Percentiles rank a stretch among this genome's conserved stretches.
phyloP scores from a whole-genome alignment of 768 basidiomycete species.

The Sarcodon sp. region DNA sequence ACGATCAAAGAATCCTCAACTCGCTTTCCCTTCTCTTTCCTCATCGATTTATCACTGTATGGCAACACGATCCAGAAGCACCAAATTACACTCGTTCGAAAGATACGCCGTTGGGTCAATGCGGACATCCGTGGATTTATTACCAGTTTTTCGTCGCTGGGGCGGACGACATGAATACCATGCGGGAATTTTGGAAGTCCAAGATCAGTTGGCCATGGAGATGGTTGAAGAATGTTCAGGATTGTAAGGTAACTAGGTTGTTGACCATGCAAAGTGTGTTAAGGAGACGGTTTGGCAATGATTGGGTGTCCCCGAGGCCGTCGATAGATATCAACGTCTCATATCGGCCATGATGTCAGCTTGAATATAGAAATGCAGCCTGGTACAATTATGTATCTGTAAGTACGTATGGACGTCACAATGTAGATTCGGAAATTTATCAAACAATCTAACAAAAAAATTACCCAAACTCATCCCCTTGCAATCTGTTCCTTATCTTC shows the following conservation, averaged over 20 bases:
- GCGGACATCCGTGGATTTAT: background rate
- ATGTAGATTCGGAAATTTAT: too few species aligned
- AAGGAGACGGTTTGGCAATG: background rate
- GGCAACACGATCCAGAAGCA: slow-evolving; percentile 10
- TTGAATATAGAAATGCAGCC: too few species aligned
- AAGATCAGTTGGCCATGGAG: background rate
- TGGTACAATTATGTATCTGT: too few species aligned
- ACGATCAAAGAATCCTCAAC: slow-evolving; percentile 14
- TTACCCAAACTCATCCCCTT: too few species aligned
- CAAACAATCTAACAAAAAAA: too few species aligned
- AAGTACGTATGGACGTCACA: too few species aligned
- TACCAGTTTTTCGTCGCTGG: background rate
- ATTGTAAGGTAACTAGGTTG: background rate
- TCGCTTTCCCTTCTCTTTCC: slow-evolving; percentile 13
- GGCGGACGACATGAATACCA: background rate
- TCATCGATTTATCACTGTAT: slow-evolving; percentile 11
- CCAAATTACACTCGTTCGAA: background rate
- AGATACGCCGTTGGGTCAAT: background rate
- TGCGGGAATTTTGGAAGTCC: background rate
- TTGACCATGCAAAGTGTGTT: background rate
- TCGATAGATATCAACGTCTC: background rate
- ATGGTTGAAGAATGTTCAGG: background rate
- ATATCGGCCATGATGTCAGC: background rate
- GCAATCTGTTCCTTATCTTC: too few species aligned
- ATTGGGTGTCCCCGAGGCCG: background rate